Percentiles rank a stretch among this genome's conserved stretches.
phyloP scores from a whole-genome alignment of 1,139 yeast genomes.

The Protomyces inouyei region DNA sequence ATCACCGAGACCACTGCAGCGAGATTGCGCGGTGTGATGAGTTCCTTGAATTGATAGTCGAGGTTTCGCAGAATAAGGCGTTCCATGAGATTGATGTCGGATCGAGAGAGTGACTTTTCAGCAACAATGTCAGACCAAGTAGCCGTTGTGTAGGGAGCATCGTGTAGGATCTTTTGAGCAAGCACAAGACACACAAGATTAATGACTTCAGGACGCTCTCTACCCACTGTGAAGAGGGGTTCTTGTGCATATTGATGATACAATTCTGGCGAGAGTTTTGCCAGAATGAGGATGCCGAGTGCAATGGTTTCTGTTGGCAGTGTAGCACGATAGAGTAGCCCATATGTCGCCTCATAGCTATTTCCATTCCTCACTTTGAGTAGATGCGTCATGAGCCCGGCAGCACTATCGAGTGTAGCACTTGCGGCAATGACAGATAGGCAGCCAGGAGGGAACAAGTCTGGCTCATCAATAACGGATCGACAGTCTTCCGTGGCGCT shows the following conservation, averaged over 20 bases:
- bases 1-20: not conserved
- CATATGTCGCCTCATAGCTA: not conserved
- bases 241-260: not conserved
- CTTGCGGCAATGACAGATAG: not conserved
- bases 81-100: not conserved
- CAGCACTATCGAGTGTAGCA: not conserved
- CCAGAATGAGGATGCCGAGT: not conserved
- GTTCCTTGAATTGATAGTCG: not conserved
- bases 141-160: not conserved
- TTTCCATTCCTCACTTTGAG: not conserved
- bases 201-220: not conserved
- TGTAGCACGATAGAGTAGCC: not conserved
- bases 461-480: not conserved
- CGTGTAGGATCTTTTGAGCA: not conserved
- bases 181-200: not conserved
- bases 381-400: not conserved
- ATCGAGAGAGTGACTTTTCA: not conserved
- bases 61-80: not conserved
- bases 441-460: not conserved
- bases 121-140: not conserved
- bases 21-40: not conserved
- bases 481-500: not conserved
- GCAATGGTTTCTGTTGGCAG: not conserved
- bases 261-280: not conserved
- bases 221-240: not conserved